Percentiles rank a stretch among this genome's conserved stretches.
Conservation (phyloP, 352 stramenopile species). For the Aphanomyces stellatus region DNA sequence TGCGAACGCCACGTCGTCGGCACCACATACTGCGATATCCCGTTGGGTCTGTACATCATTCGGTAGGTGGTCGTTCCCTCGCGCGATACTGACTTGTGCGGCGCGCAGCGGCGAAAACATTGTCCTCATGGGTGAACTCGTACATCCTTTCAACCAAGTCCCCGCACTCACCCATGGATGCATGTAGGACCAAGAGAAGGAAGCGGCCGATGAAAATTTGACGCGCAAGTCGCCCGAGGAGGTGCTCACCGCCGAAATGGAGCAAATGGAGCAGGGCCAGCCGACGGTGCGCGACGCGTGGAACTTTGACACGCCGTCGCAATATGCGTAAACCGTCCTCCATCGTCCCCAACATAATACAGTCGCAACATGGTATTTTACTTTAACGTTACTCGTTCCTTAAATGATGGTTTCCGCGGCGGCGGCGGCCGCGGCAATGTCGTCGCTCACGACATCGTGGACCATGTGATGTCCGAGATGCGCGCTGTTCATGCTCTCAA, state of each 20-base stretch:
- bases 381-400: no score
- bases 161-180: not conserved
- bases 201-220: constrained; percentile 74
- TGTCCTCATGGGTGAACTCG: constrained; percentile 75
- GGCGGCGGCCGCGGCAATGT: not conserved
- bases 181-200: constrained; percentile 64
- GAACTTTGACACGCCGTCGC: constrained; percentile 51
- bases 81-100: not conserved
- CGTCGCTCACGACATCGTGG: constrained; percentile 2
- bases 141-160: constrained; percentile 23
- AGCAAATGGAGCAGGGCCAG: constrained; percentile 47
- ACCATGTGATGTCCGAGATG: constrained; percentile 11
- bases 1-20: constrained; percentile 84
- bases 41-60: constrained; percentile 95
- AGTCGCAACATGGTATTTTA: no score
- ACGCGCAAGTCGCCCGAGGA: constrained; percentile 69
- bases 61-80: constrained; percentile 31
- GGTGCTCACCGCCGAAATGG: constrained; percentile 72
- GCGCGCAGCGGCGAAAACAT: constrained; percentile 79
- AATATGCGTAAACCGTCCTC: no score
- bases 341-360: no score
- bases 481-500: constrained; percentile 5
- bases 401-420: constrained; percentile 9
- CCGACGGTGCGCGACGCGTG: constrained; percentile 72
- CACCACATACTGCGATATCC: constrained; percentile 91